Percentiles rank a stretch among this genome's conserved stretches.
These are phyloP conservation scores for Ustilago crameri DNA, from an alignment of 1,284 basidiomycete genomes.

Conservation along the genomic window DNA sequence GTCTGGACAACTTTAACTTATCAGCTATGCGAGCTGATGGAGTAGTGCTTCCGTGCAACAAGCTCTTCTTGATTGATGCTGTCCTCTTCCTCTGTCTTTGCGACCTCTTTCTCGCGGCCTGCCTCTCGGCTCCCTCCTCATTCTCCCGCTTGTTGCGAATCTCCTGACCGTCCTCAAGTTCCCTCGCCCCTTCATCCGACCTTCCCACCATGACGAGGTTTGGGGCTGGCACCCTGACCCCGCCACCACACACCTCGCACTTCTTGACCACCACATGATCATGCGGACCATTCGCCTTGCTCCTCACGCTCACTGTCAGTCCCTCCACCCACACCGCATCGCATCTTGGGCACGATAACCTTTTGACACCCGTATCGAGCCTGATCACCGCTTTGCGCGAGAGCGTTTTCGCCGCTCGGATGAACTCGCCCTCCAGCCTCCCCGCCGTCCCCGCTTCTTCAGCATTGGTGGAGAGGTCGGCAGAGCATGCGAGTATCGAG, in stretches of 20 bases:
- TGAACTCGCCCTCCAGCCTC: slow-evolving; percentile 20
- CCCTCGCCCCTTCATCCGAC: background rate
- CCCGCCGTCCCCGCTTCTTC: slow-evolving; percentile 6
- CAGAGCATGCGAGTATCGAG: slow-evolving; percentile 13
- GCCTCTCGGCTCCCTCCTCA: background rate
- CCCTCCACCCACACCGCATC: slow-evolving; percentile 26
- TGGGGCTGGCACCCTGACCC: slow-evolving; percentile 27
- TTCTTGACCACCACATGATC: slow-evolving; percentile 27
- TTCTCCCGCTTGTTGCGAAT: background rate
- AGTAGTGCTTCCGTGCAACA: slow-evolving; percentile 1
- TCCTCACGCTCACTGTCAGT: slow-evolving; percentile 21
- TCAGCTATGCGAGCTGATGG: too few species aligned
- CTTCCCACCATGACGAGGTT: slow-evolving; percentile 11
- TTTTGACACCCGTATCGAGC: slow-evolving; percentile 31
- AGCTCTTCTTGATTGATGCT: slow-evolving; percentile 16
- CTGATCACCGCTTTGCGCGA: slow-evolving; percentile 41
- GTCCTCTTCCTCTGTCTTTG: slow-evolving; percentile 27
- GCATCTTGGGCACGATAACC: slow-evolving; percentile 18
- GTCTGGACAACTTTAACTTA: slow-evolving; percentile 5
- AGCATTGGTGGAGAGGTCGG: background rate
- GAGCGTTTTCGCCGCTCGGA: slow-evolving; percentile 22
- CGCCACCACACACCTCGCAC: slow-evolving; percentile 22
- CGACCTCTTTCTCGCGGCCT: slow-evolving; percentile 3
- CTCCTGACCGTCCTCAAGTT: too few species aligned
- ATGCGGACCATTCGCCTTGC: slow-evolving; percentile 29